Conservation (phyloP, 768 basidiomycete species). For the Suillus spraguei region DNA sequence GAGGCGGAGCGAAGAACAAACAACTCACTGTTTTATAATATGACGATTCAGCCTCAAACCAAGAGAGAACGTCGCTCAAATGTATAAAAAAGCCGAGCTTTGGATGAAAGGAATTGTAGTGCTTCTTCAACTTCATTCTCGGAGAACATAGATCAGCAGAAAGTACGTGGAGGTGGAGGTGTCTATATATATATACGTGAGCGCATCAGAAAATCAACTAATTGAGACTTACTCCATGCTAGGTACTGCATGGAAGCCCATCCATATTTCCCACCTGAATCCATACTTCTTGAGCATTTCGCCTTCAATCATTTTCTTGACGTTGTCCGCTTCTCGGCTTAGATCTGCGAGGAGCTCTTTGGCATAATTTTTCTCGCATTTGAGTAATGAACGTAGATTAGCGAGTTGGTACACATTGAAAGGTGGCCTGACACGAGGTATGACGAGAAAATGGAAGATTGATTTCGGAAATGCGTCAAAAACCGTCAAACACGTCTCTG, state of each 20-base stretch:
- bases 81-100: constrained; percentile 81
- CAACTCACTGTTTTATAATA: constrained; percentile 53
- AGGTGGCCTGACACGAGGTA: constrained; percentile 57
- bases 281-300: constrained; percentile 81
- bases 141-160: constrained; percentile 76
- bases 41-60: constrained; percentile 71
- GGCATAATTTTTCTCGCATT: constrained; percentile 53
- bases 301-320: constrained; percentile 64
- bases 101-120: constrained; percentile 91
- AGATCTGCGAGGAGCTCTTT: constrained; percentile 55
- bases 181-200: constrained; percentile 43
- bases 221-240: constrained; percentile 75
- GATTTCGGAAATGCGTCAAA: constrained; percentile 83
- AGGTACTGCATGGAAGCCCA: constrained; percentile 83
- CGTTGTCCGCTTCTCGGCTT: constrained; percentile 53
- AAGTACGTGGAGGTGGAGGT: constrained; percentile 84
- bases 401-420: constrained; percentile 43
- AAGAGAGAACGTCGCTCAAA: constrained; percentile 74
- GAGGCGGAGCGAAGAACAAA: background rate
- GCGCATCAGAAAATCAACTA: background rate
- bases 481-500: constrained; percentile 58
- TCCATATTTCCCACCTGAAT: constrained; percentile 76
- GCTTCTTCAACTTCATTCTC: constrained; percentile 82
- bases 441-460: constrained; percentile 84
- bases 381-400: constrained; percentile 58